Conservation (phyloP, 148 eudicot genomes). For the Bassia scoparia region DNA sequence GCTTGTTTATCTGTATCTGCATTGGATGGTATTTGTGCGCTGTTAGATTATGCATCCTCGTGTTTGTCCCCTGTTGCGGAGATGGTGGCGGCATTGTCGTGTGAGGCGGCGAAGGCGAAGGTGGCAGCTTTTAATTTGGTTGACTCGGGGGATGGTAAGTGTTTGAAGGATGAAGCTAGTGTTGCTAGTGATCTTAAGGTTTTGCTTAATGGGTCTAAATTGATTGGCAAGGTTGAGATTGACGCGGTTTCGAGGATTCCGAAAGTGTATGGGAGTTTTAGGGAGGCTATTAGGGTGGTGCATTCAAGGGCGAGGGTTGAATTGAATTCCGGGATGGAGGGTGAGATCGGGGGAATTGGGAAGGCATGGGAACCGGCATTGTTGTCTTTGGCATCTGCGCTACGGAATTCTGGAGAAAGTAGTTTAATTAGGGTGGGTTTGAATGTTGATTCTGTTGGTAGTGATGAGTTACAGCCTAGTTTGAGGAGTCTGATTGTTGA, state of each 20-base stretch:
- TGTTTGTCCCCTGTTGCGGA: conserved; percentile 44
- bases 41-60: conserved; percentile 51
- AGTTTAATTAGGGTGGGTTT: conserved; percentile 44
- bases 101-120: conserved; percentile 66
- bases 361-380: conserved; percentile 34
- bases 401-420: conserved; percentile 45
- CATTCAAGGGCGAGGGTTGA: conserved; percentile 51
- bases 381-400: conserved; percentile 27
- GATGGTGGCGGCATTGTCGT: conserved; percentile 58
- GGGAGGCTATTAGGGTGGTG: conserved; percentile 48
- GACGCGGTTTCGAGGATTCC: conserved; percentile 49
- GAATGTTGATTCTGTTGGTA: conserved; percentile 30
- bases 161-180: conserved; percentile 60
- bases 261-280: conserved; percentile 48
- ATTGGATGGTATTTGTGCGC: conserved; percentile 50
- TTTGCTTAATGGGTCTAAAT: conserved; percentile 75
- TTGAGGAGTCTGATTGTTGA: conserved; percentile 34
- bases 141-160: conserved; percentile 71
- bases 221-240: conserved; percentile 44
- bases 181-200: conserved; percentile 79
- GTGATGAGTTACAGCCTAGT: conserved; percentile 32
- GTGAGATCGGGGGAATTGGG: conserved; percentile 24
- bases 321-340: conserved; percentile 45
- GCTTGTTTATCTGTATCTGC: conserved; percentile 28
- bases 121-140: conserved; percentile 39